phyloP scores from a whole-genome alignment of 345 rosid genomes.

The Eucalyptus sp. region DNA sequence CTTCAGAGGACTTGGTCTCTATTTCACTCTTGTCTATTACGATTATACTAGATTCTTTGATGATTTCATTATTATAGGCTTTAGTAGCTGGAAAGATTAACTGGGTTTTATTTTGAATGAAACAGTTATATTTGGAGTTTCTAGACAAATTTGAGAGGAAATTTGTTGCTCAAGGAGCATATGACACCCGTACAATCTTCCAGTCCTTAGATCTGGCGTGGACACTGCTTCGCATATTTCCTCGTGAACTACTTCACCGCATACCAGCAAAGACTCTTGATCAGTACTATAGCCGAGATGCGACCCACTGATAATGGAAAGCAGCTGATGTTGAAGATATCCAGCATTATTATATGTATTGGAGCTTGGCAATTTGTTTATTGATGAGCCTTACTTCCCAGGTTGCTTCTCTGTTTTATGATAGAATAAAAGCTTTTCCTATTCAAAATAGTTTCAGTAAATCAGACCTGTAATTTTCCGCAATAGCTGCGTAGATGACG shows the following conservation, averaged over 20 bases:
- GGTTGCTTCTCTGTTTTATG: neutral
- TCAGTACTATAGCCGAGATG: slow-evolving; percentile 72
- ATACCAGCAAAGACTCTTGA: slow-evolving; percentile 96
- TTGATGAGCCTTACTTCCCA: neutral
- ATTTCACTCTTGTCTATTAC: neutral
- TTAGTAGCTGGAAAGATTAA: neutral
- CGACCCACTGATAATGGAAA: slow-evolving; percentile 26
- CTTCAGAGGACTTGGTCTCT: slow-evolving; percentile 88
- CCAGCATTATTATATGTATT: neutral
- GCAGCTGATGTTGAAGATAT: neutral
- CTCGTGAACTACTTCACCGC: slow-evolving; percentile 97
- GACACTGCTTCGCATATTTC: slow-evolving; percentile 95
- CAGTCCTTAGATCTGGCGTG: slow-evolving; percentile 95
- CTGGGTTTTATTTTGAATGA: neutral
- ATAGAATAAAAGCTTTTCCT: neutral
- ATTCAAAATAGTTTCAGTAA: neutral
- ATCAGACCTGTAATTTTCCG: neutral
- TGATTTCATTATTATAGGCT: neutral
- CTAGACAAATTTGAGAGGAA: slow-evolving; percentile 94
- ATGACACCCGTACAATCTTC: slow-evolving; percentile 86
- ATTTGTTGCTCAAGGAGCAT: slow-evolving; percentile 91
- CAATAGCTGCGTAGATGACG: neutral
- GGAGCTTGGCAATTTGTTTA: neutral
- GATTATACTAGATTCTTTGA: neutral
- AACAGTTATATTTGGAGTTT: slow-evolving; percentile 88